Percentiles rank a stretch among this genome's conserved stretches.
phyloP scores from a whole-genome alignment of 2,329 filamentous ascomycete genomes.

The Herpotrichia juniperi region DNA sequence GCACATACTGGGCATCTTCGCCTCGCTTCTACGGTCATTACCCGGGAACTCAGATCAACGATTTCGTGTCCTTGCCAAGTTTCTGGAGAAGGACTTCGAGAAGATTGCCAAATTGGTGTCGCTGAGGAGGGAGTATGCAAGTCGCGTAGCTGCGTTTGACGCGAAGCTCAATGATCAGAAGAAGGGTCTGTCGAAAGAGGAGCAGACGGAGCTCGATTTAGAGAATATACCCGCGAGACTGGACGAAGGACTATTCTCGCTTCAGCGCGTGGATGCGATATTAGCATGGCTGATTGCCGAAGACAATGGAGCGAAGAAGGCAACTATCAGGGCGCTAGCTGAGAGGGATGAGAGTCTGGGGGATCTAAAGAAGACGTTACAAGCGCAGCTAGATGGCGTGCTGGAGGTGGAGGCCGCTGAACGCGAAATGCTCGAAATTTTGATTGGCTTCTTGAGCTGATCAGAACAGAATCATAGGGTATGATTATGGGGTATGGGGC shows the following conservation, averaged over 20 bases:
- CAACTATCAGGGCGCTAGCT: constrained; percentile 67
- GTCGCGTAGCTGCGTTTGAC: constrained; percentile 67
- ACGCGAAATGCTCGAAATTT: constrained; percentile 70
- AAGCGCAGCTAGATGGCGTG: constrained; percentile 69
- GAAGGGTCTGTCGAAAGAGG: constrained; percentile 60
- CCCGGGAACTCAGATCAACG: constrained; percentile 78
- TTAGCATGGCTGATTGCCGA: constrained; percentile 92
- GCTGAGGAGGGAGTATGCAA: constrained; percentile 73
- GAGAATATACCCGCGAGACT: constrained; percentile 78
- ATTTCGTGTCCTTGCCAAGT: constrained; percentile 88
- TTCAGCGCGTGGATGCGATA: constrained; percentile 84
- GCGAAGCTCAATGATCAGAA: constrained; percentile 66
- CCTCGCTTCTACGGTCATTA: constrained; percentile 78
- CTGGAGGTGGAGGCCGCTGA: constrained; percentile 58
- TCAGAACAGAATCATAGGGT: neutral
- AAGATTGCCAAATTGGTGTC: constrained; percentile 77
- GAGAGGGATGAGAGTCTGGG: constrained; percentile 71
- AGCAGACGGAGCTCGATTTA: constrained; percentile 65
- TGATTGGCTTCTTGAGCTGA: constrained; percentile 48
- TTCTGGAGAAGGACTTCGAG: constrained; percentile 91
- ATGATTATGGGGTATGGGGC: neutral
- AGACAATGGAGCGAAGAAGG: constrained; percentile 74
- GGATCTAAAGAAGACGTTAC: constrained; percentile 70
- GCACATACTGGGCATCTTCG: constrained; percentile 84
- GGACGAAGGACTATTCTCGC: constrained; percentile 78